Percentiles rank a stretch among this genome's conserved stretches.
Conservation (phyloP, 352 stramenopile species). For the Pythium aristosporum region DNA sequence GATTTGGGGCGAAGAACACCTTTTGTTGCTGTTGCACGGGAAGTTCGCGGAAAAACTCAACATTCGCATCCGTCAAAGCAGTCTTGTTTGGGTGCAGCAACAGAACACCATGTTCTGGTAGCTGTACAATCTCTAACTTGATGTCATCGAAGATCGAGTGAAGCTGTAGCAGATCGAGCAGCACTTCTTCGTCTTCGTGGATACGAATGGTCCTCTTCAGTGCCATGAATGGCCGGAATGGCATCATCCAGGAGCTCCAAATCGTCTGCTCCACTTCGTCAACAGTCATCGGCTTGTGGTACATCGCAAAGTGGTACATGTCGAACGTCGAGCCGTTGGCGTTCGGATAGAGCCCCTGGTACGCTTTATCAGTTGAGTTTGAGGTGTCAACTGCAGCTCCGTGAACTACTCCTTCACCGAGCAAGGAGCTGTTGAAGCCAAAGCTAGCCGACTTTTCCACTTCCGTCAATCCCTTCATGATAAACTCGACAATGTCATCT, state of each 20-base stretch:
- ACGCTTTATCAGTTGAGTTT: no score
- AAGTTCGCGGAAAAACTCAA: constrained; percentile 41
- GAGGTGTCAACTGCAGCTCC: background rate
- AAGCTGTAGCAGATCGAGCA: constrained; percentile 55
- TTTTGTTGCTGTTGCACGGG: constrained; percentile 46
- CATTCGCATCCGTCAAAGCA: constrained; percentile 35
- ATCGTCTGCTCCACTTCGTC: background rate
- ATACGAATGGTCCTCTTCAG: constrained; percentile 35
- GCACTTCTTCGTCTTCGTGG: constrained; percentile 39
- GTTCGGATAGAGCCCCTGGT: constrained; percentile 35
- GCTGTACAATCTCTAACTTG: constrained; percentile 40
- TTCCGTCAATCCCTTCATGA: constrained; percentile 37
- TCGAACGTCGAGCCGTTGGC: constrained; percentile 55
- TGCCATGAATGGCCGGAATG: constrained; percentile 43
- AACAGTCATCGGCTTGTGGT: constrained; percentile 28
- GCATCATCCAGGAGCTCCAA: constrained; percentile 34
- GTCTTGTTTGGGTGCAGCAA: constrained; percentile 52
- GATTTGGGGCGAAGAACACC: constrained; percentile 50
- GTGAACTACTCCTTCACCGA: background rate
- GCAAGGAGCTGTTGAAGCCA: background rate
- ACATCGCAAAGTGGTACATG: constrained; percentile 74
- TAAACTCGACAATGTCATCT: constrained; percentile 55
- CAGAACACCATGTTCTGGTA: constrained; percentile 54
- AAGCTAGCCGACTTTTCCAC: background rate
- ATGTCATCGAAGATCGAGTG: constrained; percentile 67